A percentile compares a stretch with the other conserved stretches of the same genome.
These are phyloP conservation scores for Anisogramma anomala DNA, from an alignment of 2,329 filamentous ascomycete genomes.

Conservation along the genomic window DNA sequence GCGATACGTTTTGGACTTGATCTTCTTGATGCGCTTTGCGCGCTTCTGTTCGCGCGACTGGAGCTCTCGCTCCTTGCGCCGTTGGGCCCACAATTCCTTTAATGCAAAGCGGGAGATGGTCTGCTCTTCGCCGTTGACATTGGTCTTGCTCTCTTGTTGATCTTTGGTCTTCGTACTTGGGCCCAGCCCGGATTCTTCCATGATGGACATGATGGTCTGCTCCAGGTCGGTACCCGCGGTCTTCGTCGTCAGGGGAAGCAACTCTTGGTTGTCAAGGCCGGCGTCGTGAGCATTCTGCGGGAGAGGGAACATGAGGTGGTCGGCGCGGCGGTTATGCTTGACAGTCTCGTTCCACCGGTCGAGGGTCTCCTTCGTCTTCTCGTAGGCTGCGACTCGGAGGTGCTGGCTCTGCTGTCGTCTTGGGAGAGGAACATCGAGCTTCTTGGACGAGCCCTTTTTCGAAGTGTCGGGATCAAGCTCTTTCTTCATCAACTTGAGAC, in stretches of 20 bases:
- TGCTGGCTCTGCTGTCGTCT: constrained; percentile 79
- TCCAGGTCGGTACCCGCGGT: constrained; percentile 72
- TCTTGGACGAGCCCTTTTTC: constrained; percentile 50
- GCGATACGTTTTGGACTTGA: constrained; percentile 93
- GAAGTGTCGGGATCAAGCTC: constrained; percentile 39
- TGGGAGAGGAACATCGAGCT: constrained; percentile 70
- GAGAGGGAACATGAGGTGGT: constrained; percentile 81
- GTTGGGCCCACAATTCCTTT: constrained; percentile 58
- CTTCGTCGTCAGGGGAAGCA: constrained; percentile 51
- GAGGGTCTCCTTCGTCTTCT: constrained; percentile 84
- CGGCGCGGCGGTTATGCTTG: constrained; percentile 82
- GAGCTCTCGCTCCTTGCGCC: constrained; percentile 71
- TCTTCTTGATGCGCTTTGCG: constrained; percentile 91
- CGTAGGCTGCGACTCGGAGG: constrained; percentile 70
- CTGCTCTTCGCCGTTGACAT: constrained; percentile 55
- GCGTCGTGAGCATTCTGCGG: constrained; percentile 55
- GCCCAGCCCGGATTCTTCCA: constrained; percentile 75
- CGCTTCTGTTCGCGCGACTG: constrained; percentile 81
- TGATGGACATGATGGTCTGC: constrained; percentile 72
- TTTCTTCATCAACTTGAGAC: constrained; percentile 62
- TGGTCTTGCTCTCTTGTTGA: constrained; percentile 53
- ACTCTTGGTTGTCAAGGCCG: constrained; percentile 49
- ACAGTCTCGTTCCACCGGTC: constrained; percentile 91
- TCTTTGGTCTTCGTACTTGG: constrained; percentile 34
- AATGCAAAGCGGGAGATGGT: constrained; percentile 58